These are phyloP conservation scores for Fragaria nilgerrensis DNA, from an alignment of 306 rosid genomes.

Conservation along the genomic window DNA sequence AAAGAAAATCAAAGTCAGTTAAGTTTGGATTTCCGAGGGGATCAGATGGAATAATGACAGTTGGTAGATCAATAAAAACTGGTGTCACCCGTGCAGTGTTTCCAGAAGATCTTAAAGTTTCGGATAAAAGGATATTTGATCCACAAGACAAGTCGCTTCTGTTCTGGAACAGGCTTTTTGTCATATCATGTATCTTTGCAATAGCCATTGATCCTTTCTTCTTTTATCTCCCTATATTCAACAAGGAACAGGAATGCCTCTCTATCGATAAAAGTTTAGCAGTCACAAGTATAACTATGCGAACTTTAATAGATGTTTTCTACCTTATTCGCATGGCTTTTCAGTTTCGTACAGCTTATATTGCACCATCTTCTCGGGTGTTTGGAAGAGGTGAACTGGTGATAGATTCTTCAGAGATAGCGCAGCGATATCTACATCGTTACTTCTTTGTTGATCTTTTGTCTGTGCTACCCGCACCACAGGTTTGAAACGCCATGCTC, in stretches of 20 bases:
- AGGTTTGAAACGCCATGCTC: constrained; percentile 52
- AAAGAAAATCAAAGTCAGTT: constrained; percentile 50
- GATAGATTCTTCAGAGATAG: constrained; percentile 74
- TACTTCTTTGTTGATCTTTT: constrained; percentile 67
- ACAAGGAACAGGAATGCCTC: constrained; percentile 58
- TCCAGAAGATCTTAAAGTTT: constrained; percentile 74
- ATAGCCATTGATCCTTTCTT: constrained; percentile 82
- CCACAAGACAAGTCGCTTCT: constrained; percentile 82
- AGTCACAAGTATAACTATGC: constrained; percentile 34
- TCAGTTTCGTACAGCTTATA: constrained; percentile 80
- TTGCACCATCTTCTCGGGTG: constrained; percentile 88
- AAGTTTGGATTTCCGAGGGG: constrained; percentile 49
- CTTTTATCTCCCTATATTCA: constrained; percentile 80
- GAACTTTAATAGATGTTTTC: constrained; percentile 52
- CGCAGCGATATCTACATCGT: constrained; percentile 62
- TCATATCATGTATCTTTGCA: constrained; percentile 69
- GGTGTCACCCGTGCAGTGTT: constrained; percentile 62
- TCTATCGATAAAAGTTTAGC: constrained; percentile 66
- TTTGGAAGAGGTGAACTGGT: constrained; percentile 98
- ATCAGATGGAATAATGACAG: constrained; percentile 68
- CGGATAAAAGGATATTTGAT: constrained; percentile 66
- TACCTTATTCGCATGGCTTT: constrained; percentile 71
- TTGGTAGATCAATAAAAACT: constrained; percentile 65
- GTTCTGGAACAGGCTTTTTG: constrained; percentile 78
- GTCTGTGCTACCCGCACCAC: constrained; percentile 78